Base-by-base conservation (phyloP, 495 filamentous ascomycete species). In the Cercophora samala region DNA sequence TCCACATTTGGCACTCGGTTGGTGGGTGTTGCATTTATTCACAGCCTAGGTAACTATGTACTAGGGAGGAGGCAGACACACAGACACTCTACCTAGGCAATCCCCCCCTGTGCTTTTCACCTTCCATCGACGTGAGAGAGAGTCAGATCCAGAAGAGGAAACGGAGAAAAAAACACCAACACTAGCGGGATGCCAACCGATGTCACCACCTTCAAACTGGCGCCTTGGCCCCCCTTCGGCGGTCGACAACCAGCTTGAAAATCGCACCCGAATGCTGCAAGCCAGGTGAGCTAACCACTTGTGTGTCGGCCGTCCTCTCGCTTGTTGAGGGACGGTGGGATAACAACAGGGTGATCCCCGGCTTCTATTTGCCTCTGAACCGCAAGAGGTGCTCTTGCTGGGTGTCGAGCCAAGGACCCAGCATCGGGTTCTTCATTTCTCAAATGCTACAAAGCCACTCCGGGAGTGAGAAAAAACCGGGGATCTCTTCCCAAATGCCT, bases 391-490 rank as follows among this genome's bases (percentile, higher is more conserved):
- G 6, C 37, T 46, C 6, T 46, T 46, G 37, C 37, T 17, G 37
- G 37, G 6, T 46, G 37, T 46, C 13, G 21, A 63, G 23, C 26
- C 19, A 37, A 21, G 46, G 61, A 8, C 61, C 46, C n/a, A 1
- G 11, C 32, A 63, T 51, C 46, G 61, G 61, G 18, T 63, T 46
- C 46, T 46, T 32, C 61, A 63, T 63, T 21, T 23, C 24, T 37
- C 29, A n/a, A n/a, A 3, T 23, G 9, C 5, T n/a, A 64, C 15
- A 25, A 4, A n/a, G 59, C 51, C 46, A 58, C 18, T 25, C 63
- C 2, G 37, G 37, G 37, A 18, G 9, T 46, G 37, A 17, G 29
- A 46, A 8, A 29, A 29, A 29, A 29, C 26, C 26, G 26, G 37
- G 37, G 37, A 46, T 9, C 37, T 9, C 37, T 13, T 46, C 37